phyloP scores from a whole-genome alignment of 2,329 filamentous ascomycete species.

The Endoconidiophora polonica region DNA sequence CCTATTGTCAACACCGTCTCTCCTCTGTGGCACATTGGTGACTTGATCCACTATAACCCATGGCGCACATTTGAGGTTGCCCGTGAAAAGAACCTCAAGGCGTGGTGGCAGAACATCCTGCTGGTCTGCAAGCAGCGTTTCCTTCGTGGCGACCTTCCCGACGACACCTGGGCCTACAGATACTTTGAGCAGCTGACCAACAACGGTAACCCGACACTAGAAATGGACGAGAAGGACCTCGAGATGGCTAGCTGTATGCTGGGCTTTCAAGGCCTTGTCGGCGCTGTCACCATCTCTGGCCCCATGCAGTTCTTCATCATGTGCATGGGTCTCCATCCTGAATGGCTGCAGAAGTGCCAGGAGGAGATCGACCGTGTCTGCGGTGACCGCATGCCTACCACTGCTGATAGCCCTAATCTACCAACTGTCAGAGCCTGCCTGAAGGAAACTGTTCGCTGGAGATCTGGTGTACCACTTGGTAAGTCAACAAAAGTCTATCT shows the following conservation, averaged over 20 bases:
- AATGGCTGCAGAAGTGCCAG: conserved; percentile 36
- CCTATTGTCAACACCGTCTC: conserved; percentile 33
- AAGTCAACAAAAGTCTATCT: conserved; percentile 13
- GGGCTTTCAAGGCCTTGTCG: conserved; percentile 34
- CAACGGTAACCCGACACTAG: conserved; percentile 24
- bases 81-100: conserved; percentile 26
- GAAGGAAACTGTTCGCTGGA: conserved; percentile 42
- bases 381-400: conserved; percentile 34
- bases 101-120: conserved; percentile 30
- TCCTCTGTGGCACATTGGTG: conserved; percentile 30
- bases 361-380: conserved; percentile 40
- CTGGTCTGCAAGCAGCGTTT: conserved; percentile 26
- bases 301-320: conserved; percentile 35
- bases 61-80: conserved; percentile 31
- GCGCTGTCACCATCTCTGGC: conserved; percentile 32
- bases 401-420: conserved; percentile 31
- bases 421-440: conserved; percentile 38
- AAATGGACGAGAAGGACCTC: conserved; percentile 27
- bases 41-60: conserved; percentile 25
- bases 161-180: conserved; percentile 31
- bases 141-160: conserved; percentile 24
- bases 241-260: conserved; percentile 33
- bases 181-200: conserved; percentile 28
- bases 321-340: conserved; percentile 35
- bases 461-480: conserved; percentile 37